phyloP scores from a whole-genome alignment of 164 flowering plant genomes.

The Pachysandra terminalis region DNA sequence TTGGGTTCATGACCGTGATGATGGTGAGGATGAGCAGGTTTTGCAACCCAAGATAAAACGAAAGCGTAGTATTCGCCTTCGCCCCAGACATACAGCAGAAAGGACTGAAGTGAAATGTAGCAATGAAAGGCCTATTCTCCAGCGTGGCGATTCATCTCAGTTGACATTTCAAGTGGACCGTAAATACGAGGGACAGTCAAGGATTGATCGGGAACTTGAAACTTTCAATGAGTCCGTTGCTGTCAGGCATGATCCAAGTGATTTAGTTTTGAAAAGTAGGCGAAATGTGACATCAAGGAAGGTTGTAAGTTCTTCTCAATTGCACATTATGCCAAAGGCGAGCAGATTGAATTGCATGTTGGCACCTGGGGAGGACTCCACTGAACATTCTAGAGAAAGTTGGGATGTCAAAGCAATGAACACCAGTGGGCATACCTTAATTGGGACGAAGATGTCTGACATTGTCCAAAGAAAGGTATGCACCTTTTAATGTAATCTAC shows the following conservation, averaged over 20 bases:
- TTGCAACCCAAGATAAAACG: conserved; percentile 92
- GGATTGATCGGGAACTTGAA: conserved; percentile 47
- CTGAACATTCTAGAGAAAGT: conserved; percentile 52
- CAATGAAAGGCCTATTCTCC: conserved; percentile 41
- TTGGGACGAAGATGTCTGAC: conserved; percentile 64
- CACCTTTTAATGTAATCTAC: conserved; percentile 4
- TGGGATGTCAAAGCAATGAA: conserved; percentile 52
- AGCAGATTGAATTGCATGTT: conserved; percentile 39
- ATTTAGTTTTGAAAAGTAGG: conserved; percentile 42
- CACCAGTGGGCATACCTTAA: conserved; percentile 33
- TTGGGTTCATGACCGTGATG: conserved; percentile 93
- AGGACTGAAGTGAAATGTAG: conserved; percentile 60
- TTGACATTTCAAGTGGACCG: conserved; percentile 45
- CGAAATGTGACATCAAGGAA: conserved; percentile 49
- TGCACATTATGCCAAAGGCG: conserved; percentile 51
- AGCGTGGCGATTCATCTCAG: conserved; percentile 54
- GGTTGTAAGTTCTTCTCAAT: conserved; percentile 44
- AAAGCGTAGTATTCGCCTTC: conserved; percentile 79
- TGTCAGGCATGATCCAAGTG: conserved; percentile 48
- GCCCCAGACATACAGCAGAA: conserved; percentile 63
- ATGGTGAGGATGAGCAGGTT: conserved; percentile 96
- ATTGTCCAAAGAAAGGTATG: conserved; percentile 76
- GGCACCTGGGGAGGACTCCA: conserved; percentile 41
- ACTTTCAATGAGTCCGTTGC: conserved; percentile 30
- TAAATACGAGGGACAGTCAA: conserved; percentile 44